Evolutionary conservation across 176 grass and related monocot species (phyloP).

Genomic region (Cocos nucifera): DNA sequence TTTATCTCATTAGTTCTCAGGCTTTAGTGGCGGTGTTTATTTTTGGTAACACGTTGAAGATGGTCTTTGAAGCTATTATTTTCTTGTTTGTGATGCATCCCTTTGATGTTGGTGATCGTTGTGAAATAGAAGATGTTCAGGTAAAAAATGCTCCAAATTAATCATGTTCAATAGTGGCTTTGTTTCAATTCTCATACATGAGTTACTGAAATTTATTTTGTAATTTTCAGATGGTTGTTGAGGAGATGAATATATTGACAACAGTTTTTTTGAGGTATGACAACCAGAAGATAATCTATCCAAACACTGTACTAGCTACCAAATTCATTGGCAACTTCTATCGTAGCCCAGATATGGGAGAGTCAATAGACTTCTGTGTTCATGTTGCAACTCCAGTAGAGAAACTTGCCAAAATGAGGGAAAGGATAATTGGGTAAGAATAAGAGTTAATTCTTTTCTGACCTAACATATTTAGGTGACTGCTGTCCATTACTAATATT

Average conservation of each 20-base stretch:
- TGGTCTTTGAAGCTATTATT: conserved; percentile 78
- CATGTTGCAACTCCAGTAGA: conserved; percentile 70
- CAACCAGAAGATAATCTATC: conserved; percentile 84
- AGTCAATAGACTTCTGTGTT: conserved; percentile 62
- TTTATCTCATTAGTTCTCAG: conserved; percentile 81
- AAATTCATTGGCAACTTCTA: conserved; percentile 76
- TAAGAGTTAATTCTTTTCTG: no score
- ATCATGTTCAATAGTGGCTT: neutral
- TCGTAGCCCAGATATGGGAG: conserved; percentile 93
- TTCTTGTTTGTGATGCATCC: conserved; percentile 94
- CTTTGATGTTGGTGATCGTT: conserved; percentile 89
- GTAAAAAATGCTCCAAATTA: conserved; percentile 13
- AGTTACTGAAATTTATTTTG: conserved; percentile 13
- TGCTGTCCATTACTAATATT: no score
- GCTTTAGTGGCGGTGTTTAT: conserved; percentile 65
- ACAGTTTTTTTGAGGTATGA: conserved; percentile 89
- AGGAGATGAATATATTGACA: conserved; percentile 98
- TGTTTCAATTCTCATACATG: neutral
- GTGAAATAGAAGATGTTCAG: conserved; percentile 77
- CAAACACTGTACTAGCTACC: conserved; percentile 63
- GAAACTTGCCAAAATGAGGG: conserved; percentile 80
- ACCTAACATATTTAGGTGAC: no score
- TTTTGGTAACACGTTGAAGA: conserved; percentile 91
- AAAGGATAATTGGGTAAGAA: conserved; percentile 59
- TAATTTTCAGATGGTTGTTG: conserved; percentile 59